phyloP scores from a whole-genome alignment of 2,329 filamentous ascomycete species.

The Colletotrichum paranaense region DNA sequence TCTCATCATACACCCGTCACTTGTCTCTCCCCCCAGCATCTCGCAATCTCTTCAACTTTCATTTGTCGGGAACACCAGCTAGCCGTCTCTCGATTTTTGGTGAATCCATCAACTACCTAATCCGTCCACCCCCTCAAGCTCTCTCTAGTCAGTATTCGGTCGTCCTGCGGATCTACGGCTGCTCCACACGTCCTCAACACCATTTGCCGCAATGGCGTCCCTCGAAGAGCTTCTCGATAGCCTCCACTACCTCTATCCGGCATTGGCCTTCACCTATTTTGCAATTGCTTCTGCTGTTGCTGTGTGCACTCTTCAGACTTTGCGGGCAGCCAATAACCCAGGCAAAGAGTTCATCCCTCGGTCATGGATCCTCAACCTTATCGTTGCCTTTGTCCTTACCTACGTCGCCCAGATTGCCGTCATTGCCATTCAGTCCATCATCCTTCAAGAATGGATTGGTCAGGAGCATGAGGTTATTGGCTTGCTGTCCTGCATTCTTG shows the following conservation, averaged over 20 bases:
- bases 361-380: constrained; percentile 52
- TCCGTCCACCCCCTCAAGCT: not conserved
- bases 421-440: constrained; percentile 50
- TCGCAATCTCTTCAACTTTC: not conserved
- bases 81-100: not conserved
- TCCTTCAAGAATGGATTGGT: constrained; percentile 51
- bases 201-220: constrained; percentile 34
- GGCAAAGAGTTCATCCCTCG: constrained; percentile 53
- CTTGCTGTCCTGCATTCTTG: constrained; percentile 69
- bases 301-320: constrained; percentile 64
- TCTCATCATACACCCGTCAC: not conserved
- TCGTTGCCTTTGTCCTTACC: constrained; percentile 55
- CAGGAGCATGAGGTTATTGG: constrained; percentile 65
- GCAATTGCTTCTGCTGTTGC: constrained; percentile 61
- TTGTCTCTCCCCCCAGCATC: not conserved
- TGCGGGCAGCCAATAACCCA: constrained; percentile 46
- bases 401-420: constrained; percentile 60
- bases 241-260: constrained; percentile 70
- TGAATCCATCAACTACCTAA: not conserved
- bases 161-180: not conserved
- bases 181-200: not conserved
- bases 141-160: not conserved
- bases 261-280: constrained; percentile 68
- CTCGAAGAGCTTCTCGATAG: constrained; percentile 49
- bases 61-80: not conserved